These are phyloP conservation scores for Trifolium subterraneum DNA, from an alignment of 306 rosid species.

Conservation along the genomic window DNA sequence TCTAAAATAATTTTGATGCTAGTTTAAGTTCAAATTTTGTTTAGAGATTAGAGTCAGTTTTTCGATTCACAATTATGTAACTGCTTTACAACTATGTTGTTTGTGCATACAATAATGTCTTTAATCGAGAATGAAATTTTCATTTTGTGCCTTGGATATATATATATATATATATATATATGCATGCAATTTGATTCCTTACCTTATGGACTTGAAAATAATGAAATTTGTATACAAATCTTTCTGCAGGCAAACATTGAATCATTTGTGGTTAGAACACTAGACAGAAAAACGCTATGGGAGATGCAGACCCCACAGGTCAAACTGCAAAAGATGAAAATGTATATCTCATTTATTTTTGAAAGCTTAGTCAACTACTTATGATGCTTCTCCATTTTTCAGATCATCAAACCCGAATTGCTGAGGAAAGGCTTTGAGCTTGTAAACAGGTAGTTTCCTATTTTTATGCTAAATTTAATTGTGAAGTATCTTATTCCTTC, in stretches of 20 bases:
- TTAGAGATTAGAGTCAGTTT: slow-evolving; percentile 1
- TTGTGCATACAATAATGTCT: slow-evolving; percentile 21
- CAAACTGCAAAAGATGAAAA: slow-evolving; percentile 30
- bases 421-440: slow-evolving; percentile 90
- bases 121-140: neutral
- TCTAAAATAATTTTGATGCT: slow-evolving; percentile 18
- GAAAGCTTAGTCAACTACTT: slow-evolving; percentile 19
- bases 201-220: slow-evolving; percentile 30
- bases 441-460: slow-evolving; percentile 73
- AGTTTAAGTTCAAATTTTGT: slow-evolving; percentile 5
- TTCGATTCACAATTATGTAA: slow-evolving; percentile 15
- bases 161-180: neutral
- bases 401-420: slow-evolving; percentile 87
- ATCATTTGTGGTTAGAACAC: slow-evolving; percentile 80
- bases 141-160: neutral
- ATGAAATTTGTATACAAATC: slow-evolving; percentile 35
- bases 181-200: slow-evolving; percentile 25
- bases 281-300: slow-evolving; percentile 89
- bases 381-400: slow-evolving; percentile 38
- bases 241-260: slow-evolving; percentile 76
- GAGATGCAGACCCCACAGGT: slow-evolving; percentile 99
- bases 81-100: slow-evolving; percentile 23
- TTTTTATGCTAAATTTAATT: slow-evolving; percentile 30
- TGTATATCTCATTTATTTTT: slow-evolving; percentile 29
- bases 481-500: slow-evolving; percentile 3